Evolutionary conservation across 306 rosid genomes (phyloP).

Genomic region (Quercus agrifolia): DNA sequence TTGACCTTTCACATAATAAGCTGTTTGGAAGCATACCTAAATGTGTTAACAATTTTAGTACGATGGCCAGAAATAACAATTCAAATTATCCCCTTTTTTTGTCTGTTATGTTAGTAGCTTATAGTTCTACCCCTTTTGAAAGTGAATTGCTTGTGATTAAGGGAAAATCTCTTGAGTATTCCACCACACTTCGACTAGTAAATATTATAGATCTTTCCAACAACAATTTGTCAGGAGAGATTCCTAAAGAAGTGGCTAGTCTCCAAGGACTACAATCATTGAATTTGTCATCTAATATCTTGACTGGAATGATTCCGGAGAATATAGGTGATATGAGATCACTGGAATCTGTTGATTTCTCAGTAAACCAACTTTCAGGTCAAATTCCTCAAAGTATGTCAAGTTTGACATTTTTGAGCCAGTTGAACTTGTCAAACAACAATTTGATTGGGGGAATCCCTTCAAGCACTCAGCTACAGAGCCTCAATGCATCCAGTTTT

Average conservation of each 20-base stretch:
- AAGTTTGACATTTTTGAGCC: not conserved
- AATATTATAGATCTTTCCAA: slow-evolving; percentile 6
- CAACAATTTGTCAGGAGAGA: not conserved
- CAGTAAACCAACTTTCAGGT: slow-evolving; percentile 10
- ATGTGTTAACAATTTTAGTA: no score
- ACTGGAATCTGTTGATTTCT: slow-evolving; percentile 5
- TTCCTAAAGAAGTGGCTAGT: not conserved
- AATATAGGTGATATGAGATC: not conserved
- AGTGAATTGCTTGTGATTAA: not conserved
- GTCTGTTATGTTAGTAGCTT: rapidly evolving
- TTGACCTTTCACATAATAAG: no score
- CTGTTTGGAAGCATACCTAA: no score
- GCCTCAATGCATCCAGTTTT: not conserved
- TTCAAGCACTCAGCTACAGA: not conserved
- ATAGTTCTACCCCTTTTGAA: no score
- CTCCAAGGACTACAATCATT: not conserved
- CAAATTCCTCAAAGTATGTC: slow-evolving; percentile 1
- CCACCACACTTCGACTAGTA: not conserved
- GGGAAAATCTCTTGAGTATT: not conserved
- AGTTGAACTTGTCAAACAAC: not conserved
- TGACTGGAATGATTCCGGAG: not conserved
- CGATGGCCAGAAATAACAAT: no score
- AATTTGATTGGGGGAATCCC: slow-evolving; percentile 3
- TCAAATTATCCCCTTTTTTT: no score
- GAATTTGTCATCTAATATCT: not conserved